Evolutionary conservation across 441 rosid genomes (phyloP).

Genomic region (Gossypium laxum): DNA sequence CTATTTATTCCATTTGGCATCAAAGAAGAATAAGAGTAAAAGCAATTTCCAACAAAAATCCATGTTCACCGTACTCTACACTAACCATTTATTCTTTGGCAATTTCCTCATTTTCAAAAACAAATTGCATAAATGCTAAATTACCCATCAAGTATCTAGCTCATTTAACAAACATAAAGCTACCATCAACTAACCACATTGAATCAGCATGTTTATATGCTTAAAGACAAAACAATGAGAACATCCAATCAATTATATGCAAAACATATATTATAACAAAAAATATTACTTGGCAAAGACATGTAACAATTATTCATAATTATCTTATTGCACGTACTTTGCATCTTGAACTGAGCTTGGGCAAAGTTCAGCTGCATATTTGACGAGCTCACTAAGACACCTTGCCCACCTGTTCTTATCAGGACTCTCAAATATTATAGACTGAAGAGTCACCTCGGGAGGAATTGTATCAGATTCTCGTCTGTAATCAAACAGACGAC

Average conservation of each 20-base stretch:
- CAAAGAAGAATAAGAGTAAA: neutral
- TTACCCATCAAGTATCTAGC: neutral
- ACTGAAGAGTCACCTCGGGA: constrained; percentile 87
- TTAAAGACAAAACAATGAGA: neutral
- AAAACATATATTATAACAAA: neutral
- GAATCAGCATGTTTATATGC: neutral
- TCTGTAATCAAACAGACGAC: constrained; percentile 86
- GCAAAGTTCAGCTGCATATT: constrained; percentile 92
- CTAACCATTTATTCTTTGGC: neutral
- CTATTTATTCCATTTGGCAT: neutral
- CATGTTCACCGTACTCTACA: neutral
- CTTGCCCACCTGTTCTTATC: constrained; percentile 98
- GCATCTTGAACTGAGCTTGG: constrained; percentile 90
- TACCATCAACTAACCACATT: neutral
- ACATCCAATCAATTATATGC: neutral
- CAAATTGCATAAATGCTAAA: neutral
- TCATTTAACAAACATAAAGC: neutral
- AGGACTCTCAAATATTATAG: constrained; percentile 90
- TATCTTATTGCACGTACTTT: constrained; percentile 47
- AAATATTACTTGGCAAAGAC: neutral
- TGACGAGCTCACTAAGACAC: constrained; percentile 90
- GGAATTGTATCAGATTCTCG: constrained; percentile 89
- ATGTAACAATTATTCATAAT: constrained; percentile 10
- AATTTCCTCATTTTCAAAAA: neutral
- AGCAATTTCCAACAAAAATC: neutral